These are phyloP conservation scores for Primulina huaijiensis DNA, from an alignment of 257 asterid genomes.

Conservation along the genomic window DNA sequence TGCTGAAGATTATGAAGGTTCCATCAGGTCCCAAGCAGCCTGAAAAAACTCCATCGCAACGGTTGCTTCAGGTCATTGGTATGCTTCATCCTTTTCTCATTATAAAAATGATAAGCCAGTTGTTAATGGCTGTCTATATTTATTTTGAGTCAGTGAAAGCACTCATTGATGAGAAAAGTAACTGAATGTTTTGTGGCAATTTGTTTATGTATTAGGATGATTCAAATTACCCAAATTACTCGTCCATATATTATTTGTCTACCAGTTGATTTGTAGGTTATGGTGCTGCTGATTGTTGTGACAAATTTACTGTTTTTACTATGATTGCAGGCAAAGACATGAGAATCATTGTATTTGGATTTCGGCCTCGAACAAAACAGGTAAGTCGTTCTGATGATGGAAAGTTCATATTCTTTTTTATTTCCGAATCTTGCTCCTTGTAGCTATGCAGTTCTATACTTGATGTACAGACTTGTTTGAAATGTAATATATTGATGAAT, in stretches of 20 bases:
- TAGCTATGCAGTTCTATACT: background rate
- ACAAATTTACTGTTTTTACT: constrained; percentile 18
- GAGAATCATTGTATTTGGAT: constrained; percentile 89
- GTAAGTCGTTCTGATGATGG: constrained; percentile 41
- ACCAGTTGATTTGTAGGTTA: constrained; percentile 15
- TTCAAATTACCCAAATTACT: background rate
- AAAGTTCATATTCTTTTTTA: constrained; percentile 21
- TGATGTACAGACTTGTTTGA: no score
- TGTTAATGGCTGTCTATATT: no score
- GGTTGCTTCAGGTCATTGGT: constrained; percentile 92
- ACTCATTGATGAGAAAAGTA: constrained; percentile 4
- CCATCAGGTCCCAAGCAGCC: constrained; percentile 62
- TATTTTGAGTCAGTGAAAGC: no score
- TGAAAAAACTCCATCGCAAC: constrained; percentile 69
- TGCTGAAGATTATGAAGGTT: constrained; percentile 56
- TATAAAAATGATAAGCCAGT: no score
- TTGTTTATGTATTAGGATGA: constrained; percentile 1
- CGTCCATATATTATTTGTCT: background rate
- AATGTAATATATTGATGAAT: no score
- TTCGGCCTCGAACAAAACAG: constrained; percentile 95
- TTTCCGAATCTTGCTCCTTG: constrained; percentile 13
- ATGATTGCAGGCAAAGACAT: constrained; percentile 82
- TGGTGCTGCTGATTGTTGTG: constrained; percentile 18
- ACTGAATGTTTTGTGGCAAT: background rate
- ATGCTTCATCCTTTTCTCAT: constrained; percentile 30